Conservation (phyloP, 495 filamentous ascomycete genomes). For the Baudoinia panamericana region DNA sequence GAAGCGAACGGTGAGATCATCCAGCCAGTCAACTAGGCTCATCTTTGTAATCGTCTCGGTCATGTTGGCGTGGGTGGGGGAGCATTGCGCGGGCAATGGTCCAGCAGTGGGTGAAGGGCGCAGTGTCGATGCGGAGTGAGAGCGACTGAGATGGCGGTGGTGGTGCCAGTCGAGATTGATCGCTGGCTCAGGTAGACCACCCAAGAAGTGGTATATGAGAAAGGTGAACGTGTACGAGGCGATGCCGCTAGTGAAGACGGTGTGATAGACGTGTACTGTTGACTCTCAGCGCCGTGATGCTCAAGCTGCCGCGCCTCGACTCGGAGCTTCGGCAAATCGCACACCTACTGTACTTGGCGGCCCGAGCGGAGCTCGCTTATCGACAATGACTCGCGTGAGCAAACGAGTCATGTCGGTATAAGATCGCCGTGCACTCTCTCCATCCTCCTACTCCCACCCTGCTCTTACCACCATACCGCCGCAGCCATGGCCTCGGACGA, state of each 20-base stretch:
- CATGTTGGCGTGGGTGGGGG: neutral
- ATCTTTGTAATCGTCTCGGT: constrained; percentile 2
- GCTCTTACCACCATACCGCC: neutral
- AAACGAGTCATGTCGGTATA: no score
- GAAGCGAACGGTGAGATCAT: constrained; percentile 90
- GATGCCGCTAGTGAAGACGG: neutral
- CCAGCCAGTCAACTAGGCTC: constrained; percentile 51
- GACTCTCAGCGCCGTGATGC: no score
- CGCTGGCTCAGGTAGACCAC: no score
- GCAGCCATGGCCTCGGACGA: constrained; percentile 11
- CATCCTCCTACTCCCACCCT: neutral
- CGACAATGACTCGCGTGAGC: neutral
- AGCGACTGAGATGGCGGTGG: no score
- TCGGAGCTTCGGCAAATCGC: no score
- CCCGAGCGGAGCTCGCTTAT: neutral
- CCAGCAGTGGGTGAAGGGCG: neutral
- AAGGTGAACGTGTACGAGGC: no score
- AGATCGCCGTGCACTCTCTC: no score
- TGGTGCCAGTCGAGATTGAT: no score
- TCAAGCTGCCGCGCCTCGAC: no score
- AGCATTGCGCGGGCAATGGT: neutral
- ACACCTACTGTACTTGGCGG: neutral
- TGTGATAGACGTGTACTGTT: neutral
- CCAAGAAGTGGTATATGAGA: no score
- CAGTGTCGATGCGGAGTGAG: no score